Percentiles rank a stretch among this genome's conserved stretches.
phyloP scores from a whole-genome alignment of 108 stramenopile genomes.

The Fragilaria radians region DNA sequence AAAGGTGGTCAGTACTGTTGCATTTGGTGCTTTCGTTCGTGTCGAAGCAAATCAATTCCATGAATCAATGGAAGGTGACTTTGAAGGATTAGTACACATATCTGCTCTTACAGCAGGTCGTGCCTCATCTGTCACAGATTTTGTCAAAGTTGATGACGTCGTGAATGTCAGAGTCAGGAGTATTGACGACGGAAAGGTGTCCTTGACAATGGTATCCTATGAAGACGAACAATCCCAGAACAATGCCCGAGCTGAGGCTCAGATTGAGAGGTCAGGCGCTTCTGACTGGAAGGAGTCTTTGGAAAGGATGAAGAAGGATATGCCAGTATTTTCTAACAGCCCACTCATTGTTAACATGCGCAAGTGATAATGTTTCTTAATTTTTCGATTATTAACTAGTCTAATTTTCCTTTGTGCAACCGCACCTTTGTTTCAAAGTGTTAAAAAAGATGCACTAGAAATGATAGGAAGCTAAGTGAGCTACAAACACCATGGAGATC shows the following conservation, averaged over 20 bases:
- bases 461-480: no score
- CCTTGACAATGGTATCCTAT: conserved; percentile 74
- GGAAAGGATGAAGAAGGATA: conserved; percentile 36
- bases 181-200: conserved; percentile 60
- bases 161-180: conserved; percentile 75
- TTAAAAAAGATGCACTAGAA: no score
- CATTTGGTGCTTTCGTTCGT: conserved; percentile 92
- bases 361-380: no score
- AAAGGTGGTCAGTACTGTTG: conserved; percentile 79
- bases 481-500: no score
- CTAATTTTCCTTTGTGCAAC: no score
- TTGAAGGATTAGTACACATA: conserved; percentile 87
- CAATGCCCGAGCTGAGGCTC: conserved; percentile 9
- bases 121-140: conserved; percentile 39
- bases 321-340: conserved; percentile 57
- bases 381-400: no score
- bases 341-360: conserved; percentile 54
- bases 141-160: conserved; percentile 65
- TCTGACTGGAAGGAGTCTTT: conserved; percentile 76
- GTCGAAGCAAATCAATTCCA: conserved; percentile 67
- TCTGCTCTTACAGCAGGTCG: conserved; percentile 66
- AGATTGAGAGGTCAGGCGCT: conserved; percentile 54
- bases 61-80: conserved; percentile 59
- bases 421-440: no score
- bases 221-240: conserved; percentile 59